Evolutionary conservation across 2,329 filamentous ascomycete species (phyloP), one percentile per base, ranked within the genome.

Genomic region (Sporothrix humicola): DNA sequence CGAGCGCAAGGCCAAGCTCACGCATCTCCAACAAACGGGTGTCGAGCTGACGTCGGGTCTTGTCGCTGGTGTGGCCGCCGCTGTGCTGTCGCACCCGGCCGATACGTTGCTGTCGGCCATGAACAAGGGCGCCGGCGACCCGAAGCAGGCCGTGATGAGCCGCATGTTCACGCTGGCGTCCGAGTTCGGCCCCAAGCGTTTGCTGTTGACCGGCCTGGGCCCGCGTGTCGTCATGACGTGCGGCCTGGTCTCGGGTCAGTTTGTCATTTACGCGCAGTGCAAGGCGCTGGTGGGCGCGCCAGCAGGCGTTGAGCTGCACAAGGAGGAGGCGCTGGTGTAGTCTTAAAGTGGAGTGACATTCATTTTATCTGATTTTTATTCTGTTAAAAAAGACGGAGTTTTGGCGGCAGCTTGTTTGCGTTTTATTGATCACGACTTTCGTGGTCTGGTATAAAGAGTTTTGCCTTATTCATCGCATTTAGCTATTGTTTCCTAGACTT

Each of bases 41-140:
- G 90, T 97, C 81, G 97, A 97, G 86, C 88, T 97, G 79, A 90
- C 92, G 56, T 95, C 93, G 78, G 94, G 94, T 86, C 86, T 97
- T 78, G 89, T 95, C 74, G 94, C 94, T 72, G 94, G 94, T 88
- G 93, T 95, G 79, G 94, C 93, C 71, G 94, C 94, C 54, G 94
- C 94, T 75, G 87, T 97, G 74, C 89, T 97, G 79, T 97, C 94
- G 52, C 94, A 97, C 82, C 94, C 94, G 54, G 94, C 94, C 76
- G 94, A 97, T 76, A 88, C 86, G 15, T 80, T 88, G 74, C 81
- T 87, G 31, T 87, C 85, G 0, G 86, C 86, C 71, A 87, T 87
- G 77, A 88, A 88, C 80, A 87, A 87, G 80, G 86, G 86, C 72
- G 84, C 84, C 0, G 86, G 86, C 0, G 84, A 87, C 77, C 80